These are phyloP conservation scores for Plenodomus tracheiphilus DNA, from an alignment of 2,329 filamentous ascomycete species.

Conservation along the genomic window DNA sequence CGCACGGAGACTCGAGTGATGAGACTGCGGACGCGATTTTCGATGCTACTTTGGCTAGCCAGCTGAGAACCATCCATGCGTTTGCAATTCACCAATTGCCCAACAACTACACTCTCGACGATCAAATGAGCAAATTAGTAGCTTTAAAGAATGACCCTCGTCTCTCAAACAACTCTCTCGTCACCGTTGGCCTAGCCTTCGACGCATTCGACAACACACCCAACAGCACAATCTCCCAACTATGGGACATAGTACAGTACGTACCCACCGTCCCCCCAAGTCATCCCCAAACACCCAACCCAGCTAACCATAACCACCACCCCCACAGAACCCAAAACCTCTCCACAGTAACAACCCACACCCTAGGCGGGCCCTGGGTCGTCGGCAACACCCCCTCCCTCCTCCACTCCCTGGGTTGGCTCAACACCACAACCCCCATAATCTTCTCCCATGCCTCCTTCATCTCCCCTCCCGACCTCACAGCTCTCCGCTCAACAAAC, in stretches of 20 bases:
- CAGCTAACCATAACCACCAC: not conserved
- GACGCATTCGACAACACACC: constrained; percentile 8
- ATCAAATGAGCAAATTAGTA: not conserved
- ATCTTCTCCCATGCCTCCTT: constrained; percentile 58
- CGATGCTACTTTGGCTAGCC: constrained; percentile 53
- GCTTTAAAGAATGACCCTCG: not conserved
- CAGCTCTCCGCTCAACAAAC: constrained; percentile 54
- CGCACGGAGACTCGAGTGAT: constrained; percentile 46
- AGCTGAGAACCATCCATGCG: constrained; percentile 52
- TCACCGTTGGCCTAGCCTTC: constrained; percentile 14
- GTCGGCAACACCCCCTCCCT: constrained; percentile 31
- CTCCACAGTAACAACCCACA: constrained; percentile 49
- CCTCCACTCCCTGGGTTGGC: constrained; percentile 20
- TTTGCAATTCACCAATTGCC: constrained; percentile 47
- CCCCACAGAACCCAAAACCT: constrained; percentile 8
- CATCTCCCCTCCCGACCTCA: constrained; percentile 46
- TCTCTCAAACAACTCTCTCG: constrained; percentile 3
- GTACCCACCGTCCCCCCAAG: not conserved
- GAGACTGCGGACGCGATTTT: constrained; percentile 51
- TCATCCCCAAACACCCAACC: not conserved
- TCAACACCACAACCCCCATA: constrained; percentile 53
- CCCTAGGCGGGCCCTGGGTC: constrained; percentile 15
- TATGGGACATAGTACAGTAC: not conserved
- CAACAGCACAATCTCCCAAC: not conserved
- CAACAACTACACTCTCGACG: not conserved